Evolutionary conservation across 1,284 basidiomycete species (phyloP), one percentile per base, ranked within the genome.

Genomic region (Kalmanozyma brasiliensis): DNA sequence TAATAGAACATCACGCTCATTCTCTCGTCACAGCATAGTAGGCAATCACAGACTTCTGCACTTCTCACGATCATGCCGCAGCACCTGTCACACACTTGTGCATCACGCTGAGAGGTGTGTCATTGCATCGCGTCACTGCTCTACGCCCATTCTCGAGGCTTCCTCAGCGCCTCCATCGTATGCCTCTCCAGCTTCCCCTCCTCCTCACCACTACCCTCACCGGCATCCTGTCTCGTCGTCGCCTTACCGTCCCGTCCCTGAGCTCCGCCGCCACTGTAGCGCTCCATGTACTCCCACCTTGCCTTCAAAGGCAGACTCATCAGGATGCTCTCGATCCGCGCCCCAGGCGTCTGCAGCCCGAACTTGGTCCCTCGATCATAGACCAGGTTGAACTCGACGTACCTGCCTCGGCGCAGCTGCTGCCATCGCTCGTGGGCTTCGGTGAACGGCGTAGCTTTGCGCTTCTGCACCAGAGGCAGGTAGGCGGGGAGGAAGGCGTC

Each of bases 331-430:
- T 82, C 80, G 29, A 82, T 79, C 22, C 80, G 55, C 3, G 80
- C 80, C 5, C 80, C 79, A 4, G 80, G 80, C 13, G 80, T 82
- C 62, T 77, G 74, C 23, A 82, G 51, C 3, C 80, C 80, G 40
- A 82, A 82, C 48, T 82, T 82, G 52, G 80, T 82, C 1, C 80
- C 80, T 6, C 80, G 70, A 56, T 82, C 80, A 37, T 82, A 81
- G 16, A 81, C 72, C 23, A 82, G 52, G 57, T 82, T 82, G 68
- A 82, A 82, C 49, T 82, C 80, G 23, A 77, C 80, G 48, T 82
- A 82, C 11, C 80, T 47, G 0, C 80, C 80, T 1, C 79, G 46
- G 13, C 80, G 48, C 19, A 82, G 67, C 20, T 62, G 69, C 64
- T 82, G 78, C 80, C 80, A 82, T 26, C 71, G 49, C 35, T 71